Base-by-base conservation (phyloP, 345 rosid genomes). In the Melastoma malabathricum region DNA sequence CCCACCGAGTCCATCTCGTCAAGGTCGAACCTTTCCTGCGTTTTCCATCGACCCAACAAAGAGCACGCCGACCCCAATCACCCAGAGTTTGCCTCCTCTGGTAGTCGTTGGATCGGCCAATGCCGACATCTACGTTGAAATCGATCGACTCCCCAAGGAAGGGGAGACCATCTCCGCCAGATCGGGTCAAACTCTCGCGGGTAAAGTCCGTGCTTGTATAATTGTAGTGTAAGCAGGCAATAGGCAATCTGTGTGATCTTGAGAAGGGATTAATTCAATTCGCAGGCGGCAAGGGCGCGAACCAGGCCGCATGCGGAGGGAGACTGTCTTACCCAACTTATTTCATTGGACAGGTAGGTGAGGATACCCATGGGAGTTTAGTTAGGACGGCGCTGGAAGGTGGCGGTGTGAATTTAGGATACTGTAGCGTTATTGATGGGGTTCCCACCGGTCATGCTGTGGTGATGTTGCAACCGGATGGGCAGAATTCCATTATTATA, bases 371-470 rank as follows among this genome's bases (percentile, higher is more conserved):
- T 59, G 98, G 96, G 65, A 82, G 67, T 59, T 62, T 84, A 60
- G 74, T 92, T 39, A 52, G 67, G 8, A 80, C 74, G 38, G 90
- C 89, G 16, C 62, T 92, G 66, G 69, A 55, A 69, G 67, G 53
- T 22, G 74, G 82, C 60, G 95, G 95, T 23, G 98, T 87, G 5
- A 60, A 49, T 23, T 49, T 82, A 59, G 88, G 83, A 34, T 59
- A 77, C 64, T 68, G 84, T 43, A 76, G 65, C 59, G 51, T 46
- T 18, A 66, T 73, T 59, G 51, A 15, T 29, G 76, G 59, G 50
- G 76, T 68, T 55, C 96, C 96, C 1, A 87, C 98, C 58, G 98
- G 98, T 17, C 93, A 87, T 64, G 95, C 98, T 17, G 95, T 92
- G 57, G 98, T 92, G 70, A 87, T 87, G 98, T 77, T 92, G 58